These are phyloP conservation scores for Rhazya stricta DNA, from an alignment of 257 asterid genomes.

Conservation along the genomic window DNA sequence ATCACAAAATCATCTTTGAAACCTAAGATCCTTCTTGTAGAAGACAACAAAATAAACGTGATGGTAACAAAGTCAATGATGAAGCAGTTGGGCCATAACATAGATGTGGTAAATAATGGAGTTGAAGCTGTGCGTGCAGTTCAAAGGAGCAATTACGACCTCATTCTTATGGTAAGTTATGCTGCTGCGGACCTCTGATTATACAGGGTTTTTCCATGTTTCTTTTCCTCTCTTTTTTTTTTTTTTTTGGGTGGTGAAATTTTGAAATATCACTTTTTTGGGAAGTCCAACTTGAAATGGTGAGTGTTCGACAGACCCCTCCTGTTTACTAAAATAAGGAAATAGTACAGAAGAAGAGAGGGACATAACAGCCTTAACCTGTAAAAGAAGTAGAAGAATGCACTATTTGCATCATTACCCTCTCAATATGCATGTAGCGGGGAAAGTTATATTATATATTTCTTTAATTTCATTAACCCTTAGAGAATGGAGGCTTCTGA, in stretches of 20 bases:
- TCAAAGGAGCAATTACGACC: conserved; percentile 47
- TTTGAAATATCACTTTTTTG: too few species aligned
- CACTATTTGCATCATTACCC: neutral
- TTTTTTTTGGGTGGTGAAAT: too few species aligned
- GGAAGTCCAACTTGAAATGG: neutral
- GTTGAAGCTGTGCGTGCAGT: conserved; percentile 72
- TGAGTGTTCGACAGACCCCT: too few species aligned
- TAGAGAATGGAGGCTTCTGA: too few species aligned
- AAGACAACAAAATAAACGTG: conserved; percentile 74
- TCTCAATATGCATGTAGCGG: neutral
- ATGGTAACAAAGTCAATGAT: conserved; percentile 79
- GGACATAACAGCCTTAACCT: too few species aligned
- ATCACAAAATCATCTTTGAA: conserved; percentile 22
- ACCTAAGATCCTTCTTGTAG: conserved; percentile 85
- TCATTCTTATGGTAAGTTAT: conserved; percentile 65
- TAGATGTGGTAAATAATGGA: conserved; percentile 65
- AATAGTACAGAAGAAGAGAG: too few species aligned
- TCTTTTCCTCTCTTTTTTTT: too few species aligned
- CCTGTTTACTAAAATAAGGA: too few species aligned
- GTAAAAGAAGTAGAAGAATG: too few species aligned
- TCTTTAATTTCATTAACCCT: too few species aligned
- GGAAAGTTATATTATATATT: neutral
- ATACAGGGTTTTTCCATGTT: neutral
- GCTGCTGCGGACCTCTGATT: neutral
- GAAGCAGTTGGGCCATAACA: conserved; percentile 71